phyloP scores from a whole-genome alignment of 805 yeast genomes.

The Saccharomycopsis babjevae region DNA sequence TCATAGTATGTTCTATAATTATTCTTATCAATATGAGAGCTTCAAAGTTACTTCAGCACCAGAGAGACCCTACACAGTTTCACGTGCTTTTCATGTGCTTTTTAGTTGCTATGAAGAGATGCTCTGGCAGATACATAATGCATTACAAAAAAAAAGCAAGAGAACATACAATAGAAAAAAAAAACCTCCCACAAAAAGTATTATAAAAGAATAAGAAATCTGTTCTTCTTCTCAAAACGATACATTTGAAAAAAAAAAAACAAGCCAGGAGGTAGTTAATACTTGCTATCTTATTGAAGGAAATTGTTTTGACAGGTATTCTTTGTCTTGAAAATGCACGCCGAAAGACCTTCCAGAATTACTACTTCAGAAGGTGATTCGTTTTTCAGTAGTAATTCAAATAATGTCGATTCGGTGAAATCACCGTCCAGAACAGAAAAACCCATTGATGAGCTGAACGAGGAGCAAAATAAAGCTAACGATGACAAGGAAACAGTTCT shows the following conservation, averaged over 20 bases:
- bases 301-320: no score
- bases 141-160: no score
- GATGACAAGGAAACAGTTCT: background rate
- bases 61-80: no score
- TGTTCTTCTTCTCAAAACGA: background rate
- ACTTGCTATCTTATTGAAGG: background rate
- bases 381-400: constrained; percentile 1
- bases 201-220: background rate
- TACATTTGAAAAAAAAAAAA: background rate
- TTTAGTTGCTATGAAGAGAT: no score
- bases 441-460: background rate
- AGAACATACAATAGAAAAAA: background rate
- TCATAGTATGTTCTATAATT: no score
- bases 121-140: no score
- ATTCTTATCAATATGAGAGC: no score
- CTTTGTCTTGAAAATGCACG: background rate
- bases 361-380: constrained; percentile 4
- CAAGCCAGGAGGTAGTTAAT: background rate
- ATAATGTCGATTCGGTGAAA: background rate
- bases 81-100: no score
- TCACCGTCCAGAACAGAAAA: background rate
- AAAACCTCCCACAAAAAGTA: background rate
- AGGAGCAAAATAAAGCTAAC: background rate
- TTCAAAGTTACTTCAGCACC: no score
- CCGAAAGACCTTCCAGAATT: constrained; percentile 2